phyloP scores from a whole-genome alignment of 1,284 basidiomycete species.

The Flammula alnicola region DNA sequence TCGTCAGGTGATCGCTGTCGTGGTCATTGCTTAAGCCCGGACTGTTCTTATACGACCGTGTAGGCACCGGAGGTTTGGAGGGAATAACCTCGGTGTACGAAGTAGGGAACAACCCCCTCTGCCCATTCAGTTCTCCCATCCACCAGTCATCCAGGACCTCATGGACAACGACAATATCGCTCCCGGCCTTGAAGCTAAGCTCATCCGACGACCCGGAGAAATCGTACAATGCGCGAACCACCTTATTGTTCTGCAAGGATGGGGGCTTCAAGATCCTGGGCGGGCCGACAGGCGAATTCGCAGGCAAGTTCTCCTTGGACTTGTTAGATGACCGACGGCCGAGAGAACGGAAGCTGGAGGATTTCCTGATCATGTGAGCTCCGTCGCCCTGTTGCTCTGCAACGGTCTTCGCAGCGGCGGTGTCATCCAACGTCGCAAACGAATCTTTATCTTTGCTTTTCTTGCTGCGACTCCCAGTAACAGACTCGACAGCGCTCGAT shows the following conservation, averaged over 20 bases:
- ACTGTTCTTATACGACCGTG: constrained; percentile 28
- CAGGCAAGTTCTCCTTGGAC: constrained; percentile 37
- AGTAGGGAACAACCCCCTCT: constrained; percentile 77
- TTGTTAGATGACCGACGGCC: constrained; percentile 42
- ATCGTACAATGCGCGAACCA: constrained; percentile 74
- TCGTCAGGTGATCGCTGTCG: constrained; percentile 35
- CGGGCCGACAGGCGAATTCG: constrained; percentile 22
- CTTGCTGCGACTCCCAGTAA: constrained; percentile 61
- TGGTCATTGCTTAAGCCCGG: constrained; percentile 6
- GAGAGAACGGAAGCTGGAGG: constrained; percentile 35
- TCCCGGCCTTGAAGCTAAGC: constrained; percentile 71
- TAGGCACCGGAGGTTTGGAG: constrained; percentile 13
- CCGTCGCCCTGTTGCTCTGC: constrained; percentile 21
- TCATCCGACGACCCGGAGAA: constrained; percentile 78
- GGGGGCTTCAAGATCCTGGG: constrained; percentile 52
- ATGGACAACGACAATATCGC: constrained; percentile 73
- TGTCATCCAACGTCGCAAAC: constrained; percentile 60
- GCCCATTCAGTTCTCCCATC: constrained; percentile 75
- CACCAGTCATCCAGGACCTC: constrained; percentile 87
- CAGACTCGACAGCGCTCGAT: constrained; percentile 56
- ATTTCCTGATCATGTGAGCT: constrained; percentile 30
- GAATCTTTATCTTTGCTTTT: constrained; percentile 67
- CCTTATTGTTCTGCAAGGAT: constrained; percentile 53
- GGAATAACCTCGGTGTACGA: constrained; percentile 65
- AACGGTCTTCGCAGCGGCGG: constrained; percentile 36